Conservation (phyloP, 192 early-diverging fungal species). For the Coemansia sp. region DNA sequence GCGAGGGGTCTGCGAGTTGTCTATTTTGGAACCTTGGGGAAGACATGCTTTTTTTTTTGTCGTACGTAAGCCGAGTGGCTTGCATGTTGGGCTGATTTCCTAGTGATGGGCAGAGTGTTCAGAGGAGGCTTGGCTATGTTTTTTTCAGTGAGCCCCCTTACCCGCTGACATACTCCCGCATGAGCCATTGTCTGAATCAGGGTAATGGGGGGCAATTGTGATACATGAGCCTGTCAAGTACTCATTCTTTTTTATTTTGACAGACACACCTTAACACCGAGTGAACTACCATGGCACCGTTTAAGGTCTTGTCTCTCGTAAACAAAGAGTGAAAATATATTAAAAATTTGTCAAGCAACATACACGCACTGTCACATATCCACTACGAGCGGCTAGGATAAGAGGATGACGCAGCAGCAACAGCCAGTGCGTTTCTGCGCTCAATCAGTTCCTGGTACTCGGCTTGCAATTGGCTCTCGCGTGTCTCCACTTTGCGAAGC, state of each 20-base stretch:
- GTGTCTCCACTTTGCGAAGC: conserved; percentile 41
- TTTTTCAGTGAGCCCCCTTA: background rate
- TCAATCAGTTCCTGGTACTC: conserved; percentile 66
- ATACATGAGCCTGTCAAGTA: too few species aligned
- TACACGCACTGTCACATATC: background rate
- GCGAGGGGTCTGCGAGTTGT: background rate
- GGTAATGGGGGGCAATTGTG: too few species aligned
- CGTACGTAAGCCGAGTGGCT: background rate
- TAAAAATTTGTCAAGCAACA: too few species aligned
- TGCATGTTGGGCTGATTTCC: background rate
- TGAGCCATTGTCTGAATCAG: background rate
- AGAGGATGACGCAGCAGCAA: conserved; percentile 2
- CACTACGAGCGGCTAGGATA: background rate
- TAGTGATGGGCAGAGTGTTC: background rate
- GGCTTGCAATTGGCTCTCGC: conserved; percentile 68
- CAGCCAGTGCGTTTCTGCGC: conserved; percentile 31
- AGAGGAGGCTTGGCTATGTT: background rate
- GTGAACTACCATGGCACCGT: too few species aligned
- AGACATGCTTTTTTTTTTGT: background rate
- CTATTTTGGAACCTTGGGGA: background rate
- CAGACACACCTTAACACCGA: too few species aligned
- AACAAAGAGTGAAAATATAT: too few species aligned
- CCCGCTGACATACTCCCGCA: background rate
- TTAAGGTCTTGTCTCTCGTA: too few species aligned
- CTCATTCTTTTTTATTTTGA: too few species aligned